Conservation (phyloP, 257 asterid genomes). For the Fraxinus americana region DNA sequence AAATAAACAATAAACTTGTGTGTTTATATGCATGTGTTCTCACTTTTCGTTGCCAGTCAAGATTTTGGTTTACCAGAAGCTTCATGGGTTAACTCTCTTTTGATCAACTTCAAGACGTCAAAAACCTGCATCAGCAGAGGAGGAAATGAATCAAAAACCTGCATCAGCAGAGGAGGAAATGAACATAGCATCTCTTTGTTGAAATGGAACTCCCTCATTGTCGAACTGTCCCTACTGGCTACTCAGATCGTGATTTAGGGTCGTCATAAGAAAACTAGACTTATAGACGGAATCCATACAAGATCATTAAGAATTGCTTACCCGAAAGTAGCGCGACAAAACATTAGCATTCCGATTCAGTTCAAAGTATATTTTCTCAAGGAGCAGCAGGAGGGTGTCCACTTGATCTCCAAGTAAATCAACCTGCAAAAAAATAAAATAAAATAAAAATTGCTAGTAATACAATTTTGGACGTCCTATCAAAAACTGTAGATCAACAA, state of each 20-base stretch:
- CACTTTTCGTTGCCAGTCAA: neutral
- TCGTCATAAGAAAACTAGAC: neutral
- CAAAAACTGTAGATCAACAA: neutral
- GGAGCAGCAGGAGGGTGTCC: constrained; percentile 53
- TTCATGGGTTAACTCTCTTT: constrained; percentile 46
- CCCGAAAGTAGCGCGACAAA: constrained; percentile 53
- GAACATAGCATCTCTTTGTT: neutral
- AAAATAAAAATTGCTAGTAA: neutral
- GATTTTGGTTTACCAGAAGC: constrained; percentile 22
- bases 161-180: constrained; percentile 23
- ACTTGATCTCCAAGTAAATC: constrained; percentile 86
- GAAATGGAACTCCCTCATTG: neutral
- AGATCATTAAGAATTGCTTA: constrained; percentile 18
- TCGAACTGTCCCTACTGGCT: neutral
- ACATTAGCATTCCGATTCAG: constrained; percentile 46
- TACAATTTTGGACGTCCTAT: neutral
- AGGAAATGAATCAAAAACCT: constrained; percentile 71
- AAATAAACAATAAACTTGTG: no score
- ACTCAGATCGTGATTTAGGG: neutral
- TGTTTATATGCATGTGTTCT: neutral
- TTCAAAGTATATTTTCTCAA: constrained; percentile 50
- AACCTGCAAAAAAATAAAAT: constrained; percentile 43
- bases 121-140: constrained; percentile 56
- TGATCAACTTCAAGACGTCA: constrained; percentile 55
- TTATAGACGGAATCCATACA: neutral